A percentile compares a stretch with the other conserved stretches of the same genome.
These are phyloP conservation scores for Phialophora chinensis DNA, from an alignment of 2,329 filamentous ascomycete species.

Conservation along the genomic window DNA sequence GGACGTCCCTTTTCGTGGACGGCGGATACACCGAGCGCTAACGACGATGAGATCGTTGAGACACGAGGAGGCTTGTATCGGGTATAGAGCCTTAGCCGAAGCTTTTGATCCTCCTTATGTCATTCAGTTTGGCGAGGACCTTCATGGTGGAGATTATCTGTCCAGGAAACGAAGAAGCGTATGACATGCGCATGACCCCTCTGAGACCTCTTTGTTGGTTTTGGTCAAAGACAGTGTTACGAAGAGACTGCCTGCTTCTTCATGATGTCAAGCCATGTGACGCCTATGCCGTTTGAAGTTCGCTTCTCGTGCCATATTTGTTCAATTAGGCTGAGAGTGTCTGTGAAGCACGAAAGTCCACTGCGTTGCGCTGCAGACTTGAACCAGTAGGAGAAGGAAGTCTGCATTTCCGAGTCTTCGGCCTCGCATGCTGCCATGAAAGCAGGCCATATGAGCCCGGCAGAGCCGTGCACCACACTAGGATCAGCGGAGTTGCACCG, in stretches of 20 bases:
- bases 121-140: no score
- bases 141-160: no score
- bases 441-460: slow-evolving; percentile 52
- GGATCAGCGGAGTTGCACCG: slow-evolving; percentile 44
- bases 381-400: slow-evolving; percentile 47
- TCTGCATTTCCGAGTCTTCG: slow-evolving; percentile 38
- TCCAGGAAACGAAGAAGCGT: no score
- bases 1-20: slow-evolving; percentile 71
- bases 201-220: no score
- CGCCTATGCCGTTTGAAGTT: no score
- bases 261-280: no score
- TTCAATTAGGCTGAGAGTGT: slow-evolving; percentile 16
- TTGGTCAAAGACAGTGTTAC: no score
- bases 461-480: slow-evolving; percentile 46
- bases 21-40: slow-evolving; percentile 63
- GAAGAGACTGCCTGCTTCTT: no score
- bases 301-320: slow-evolving; percentile 40
- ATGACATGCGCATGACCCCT: no score
- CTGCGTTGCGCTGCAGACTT: slow-evolving; percentile 40
- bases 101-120: no score
- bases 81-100: no score
- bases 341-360: slow-evolving; percentile 44
- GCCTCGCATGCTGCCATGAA: slow-evolving; percentile 47
- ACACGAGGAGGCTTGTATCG: no score
- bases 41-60: neutral